Evolutionary conservation across 208 protist genomes (phyloP).

Genomic region (Kentomonas sorsogonicus): DNA sequence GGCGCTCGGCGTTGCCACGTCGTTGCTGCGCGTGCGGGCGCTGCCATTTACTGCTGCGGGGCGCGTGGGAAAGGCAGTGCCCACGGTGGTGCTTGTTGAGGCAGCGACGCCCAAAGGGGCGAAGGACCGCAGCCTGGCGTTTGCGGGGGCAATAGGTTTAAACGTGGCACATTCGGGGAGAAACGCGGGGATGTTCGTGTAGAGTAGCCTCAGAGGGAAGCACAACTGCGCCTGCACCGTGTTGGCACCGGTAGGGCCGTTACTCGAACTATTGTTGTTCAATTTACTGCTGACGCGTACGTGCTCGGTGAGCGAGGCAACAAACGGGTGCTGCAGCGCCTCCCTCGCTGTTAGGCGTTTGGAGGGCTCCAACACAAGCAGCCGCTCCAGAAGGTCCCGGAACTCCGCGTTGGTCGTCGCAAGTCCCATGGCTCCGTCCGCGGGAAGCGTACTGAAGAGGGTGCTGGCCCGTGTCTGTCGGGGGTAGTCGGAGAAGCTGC

Average conservation of each 20-base stretch:
- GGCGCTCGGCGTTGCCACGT: background rate
- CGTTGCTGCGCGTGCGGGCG: background rate
- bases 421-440: too few relatives aligned
- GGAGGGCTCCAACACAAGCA: constrained; percentile 57
- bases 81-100: too few relatives aligned
- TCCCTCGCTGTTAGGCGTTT: constrained; percentile 40
- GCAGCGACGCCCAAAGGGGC: too few relatives aligned
- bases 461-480: constrained; percentile 13
- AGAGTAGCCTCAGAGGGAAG: background rate
- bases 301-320: constrained; percentile 12
- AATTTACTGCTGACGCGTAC: background rate
- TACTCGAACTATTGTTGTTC: too few relatives aligned
- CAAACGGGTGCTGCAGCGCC: constrained; percentile 52
- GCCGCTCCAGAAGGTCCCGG: constrained; percentile 34
- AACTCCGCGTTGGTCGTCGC: constrained; percentile 26
- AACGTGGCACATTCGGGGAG: too few relatives aligned
- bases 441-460: constrained; percentile 40
- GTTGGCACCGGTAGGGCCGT: too few relatives aligned
- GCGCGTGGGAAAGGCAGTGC: too few relatives aligned
- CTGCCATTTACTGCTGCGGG: background rate
- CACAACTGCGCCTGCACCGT: background rate
- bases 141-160: too few relatives aligned
- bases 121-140: too few relatives aligned
- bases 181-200: background rate
- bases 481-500: constrained; percentile 48